Evolutionary conservation across 352 stramenopile species (phyloP).

Genomic region (Poterioochromonas sp.): DNA sequence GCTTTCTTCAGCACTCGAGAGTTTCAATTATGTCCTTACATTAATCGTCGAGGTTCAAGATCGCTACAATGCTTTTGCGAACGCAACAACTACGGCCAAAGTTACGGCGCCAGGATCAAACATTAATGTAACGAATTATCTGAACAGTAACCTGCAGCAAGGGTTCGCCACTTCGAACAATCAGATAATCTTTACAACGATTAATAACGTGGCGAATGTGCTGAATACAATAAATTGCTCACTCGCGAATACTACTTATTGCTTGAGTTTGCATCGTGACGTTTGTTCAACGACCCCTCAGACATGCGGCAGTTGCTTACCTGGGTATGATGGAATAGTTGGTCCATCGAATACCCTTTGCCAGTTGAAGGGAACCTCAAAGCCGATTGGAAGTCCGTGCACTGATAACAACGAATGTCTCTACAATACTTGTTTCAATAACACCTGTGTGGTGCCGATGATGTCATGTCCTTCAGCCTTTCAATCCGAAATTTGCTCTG

Average conservation of each 20-base stretch:
- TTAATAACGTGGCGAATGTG: not conserved
- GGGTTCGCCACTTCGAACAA: not conserved
- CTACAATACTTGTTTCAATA: not conserved
- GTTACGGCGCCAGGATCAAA: too few relatives aligned
- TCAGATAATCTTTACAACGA: not conserved
- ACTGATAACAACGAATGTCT: conserved; percentile 8
- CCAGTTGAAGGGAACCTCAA: not conserved
- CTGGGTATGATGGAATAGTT: conserved; percentile 11
- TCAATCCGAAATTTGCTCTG: not conserved
- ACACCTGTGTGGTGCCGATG: not conserved
- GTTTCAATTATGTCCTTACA: not conserved
- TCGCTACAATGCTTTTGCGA: not conserved
- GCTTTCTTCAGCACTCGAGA: not conserved
- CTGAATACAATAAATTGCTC: conserved; percentile 27
- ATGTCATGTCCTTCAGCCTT: not conserved
- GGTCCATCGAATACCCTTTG: not conserved
- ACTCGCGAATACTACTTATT: conserved; percentile 1
- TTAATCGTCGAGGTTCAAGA: not conserved
- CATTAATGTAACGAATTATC: not conserved
- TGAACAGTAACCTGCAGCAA: not conserved
- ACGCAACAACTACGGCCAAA: not conserved
- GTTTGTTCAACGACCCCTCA: not conserved
- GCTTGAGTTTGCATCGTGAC: not conserved
- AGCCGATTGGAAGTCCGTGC: not conserved
- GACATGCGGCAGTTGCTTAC: conserved; percentile 22